These are phyloP conservation scores for Ophiosphaerella narmari DNA, from an alignment of 2,329 filamentous ascomycete genomes.

Conservation along the genomic window DNA sequence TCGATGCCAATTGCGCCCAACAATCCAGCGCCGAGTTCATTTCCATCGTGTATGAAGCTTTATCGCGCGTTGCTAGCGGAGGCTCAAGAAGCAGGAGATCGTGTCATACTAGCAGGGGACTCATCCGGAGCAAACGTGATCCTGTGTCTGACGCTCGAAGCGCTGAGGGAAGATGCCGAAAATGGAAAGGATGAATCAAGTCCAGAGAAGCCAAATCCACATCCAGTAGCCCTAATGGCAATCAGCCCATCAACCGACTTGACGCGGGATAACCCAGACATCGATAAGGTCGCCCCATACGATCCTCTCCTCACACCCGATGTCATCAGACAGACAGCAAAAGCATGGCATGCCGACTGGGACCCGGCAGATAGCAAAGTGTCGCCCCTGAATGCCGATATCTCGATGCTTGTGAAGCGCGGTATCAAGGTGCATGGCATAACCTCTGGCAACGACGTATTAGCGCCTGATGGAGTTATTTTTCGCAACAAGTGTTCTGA, in stretches of 20 bases:
- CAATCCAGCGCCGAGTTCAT: conserved; percentile 54
- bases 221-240: conserved; percentile 48
- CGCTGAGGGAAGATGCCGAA: conserved; percentile 40
- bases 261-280: conserved; percentile 52
- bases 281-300: conserved; percentile 45
- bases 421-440: conserved; percentile 58
- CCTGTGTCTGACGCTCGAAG: conserved; percentile 48
- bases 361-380: conserved; percentile 52
- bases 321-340: conserved; percentile 50
- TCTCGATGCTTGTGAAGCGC: conserved; percentile 45
- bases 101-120: conserved; percentile 58
- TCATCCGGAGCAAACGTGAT: conserved; percentile 61
- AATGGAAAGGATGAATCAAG: conserved; percentile 2
- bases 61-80: conserved; percentile 50
- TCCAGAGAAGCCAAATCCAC: conserved; percentile 7
- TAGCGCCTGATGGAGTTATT: conserved; percentile 57
- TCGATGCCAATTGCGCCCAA: conserved; percentile 61
- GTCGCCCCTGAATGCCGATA: conserved; percentile 54
- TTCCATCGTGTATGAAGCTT: conserved; percentile 54
- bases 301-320: conserved; percentile 55
- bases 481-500: conserved; percentile 55
- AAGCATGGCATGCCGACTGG: conserved; percentile 49
- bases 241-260: conserved; percentile 59
- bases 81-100: conserved; percentile 47
- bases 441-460: conserved; percentile 58